Percentiles rank a stretch among this genome's conserved stretches.
Evolutionary conservation across 176 grass and related monocot genomes (phyloP).

Genomic region (Elymus sibiricus): DNA sequence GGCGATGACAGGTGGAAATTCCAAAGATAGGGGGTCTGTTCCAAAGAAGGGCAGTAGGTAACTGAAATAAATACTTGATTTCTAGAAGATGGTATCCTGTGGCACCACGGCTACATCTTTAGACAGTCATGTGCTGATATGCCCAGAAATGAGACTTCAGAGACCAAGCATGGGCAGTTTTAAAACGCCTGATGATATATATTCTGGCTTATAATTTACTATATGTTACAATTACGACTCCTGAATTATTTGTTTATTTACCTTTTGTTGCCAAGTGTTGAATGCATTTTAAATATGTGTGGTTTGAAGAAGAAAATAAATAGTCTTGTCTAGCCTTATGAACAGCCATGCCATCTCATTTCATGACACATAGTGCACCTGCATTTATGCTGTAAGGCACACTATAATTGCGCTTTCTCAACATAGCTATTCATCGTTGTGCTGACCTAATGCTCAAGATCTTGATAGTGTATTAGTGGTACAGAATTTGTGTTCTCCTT

Average conservation of each 20-base stretch:
- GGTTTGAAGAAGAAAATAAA: conserved; percentile 24
- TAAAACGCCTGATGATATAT: conserved; percentile 24
- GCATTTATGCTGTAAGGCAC: conserved; percentile 18
- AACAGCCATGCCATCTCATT: neutral
- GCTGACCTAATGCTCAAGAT: conserved; percentile 14
- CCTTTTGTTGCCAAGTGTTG: conserved; percentile 12
- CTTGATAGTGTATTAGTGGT: neutral
- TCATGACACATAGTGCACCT: neutral
- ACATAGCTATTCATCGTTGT: neutral
- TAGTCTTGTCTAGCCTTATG: neutral
- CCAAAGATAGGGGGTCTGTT: conserved; percentile 99
- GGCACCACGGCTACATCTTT: conserved; percentile 48
- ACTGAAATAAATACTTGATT: conserved; percentile 84
- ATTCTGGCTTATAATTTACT: conserved; percentile 6
- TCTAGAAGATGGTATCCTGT: conserved; percentile 69
- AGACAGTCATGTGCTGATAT: conserved; percentile 31
- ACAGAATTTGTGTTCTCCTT: neutral
- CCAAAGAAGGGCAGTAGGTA: conserved; percentile 99
- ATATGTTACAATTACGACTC: neutral
- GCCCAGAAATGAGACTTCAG: conserved; percentile 21
- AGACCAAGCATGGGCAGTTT: neutral
- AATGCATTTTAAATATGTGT: conserved; percentile 9
- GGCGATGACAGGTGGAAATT: conserved; percentile 99
- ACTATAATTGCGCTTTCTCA: neutral
- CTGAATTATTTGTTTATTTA: neutral